Evolutionary conservation across 306 rosid species (phyloP).

Genomic region (Boehmeria nivea): DNA sequence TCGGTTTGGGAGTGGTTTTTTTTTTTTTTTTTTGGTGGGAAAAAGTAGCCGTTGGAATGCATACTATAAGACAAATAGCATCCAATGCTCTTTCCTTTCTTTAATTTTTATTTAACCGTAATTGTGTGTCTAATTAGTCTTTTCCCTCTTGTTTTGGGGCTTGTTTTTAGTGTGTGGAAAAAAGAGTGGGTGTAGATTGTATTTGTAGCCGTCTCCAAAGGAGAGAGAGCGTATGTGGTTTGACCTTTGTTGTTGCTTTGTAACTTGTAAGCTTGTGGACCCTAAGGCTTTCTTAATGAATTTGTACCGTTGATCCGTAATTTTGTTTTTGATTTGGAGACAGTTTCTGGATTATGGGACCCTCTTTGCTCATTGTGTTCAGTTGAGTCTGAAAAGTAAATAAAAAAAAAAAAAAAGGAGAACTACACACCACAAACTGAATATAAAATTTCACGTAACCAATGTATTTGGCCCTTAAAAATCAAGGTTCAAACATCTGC

Average conservation of each 20-base stretch:
- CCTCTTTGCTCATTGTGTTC: neutral
- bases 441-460: too few species aligned
- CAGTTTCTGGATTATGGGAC: neutral
- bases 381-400: too few species aligned
- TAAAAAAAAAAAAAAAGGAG: too few species aligned
- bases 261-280: too few species aligned
- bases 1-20: slow-evolving; percentile 13
- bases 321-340: neutral
- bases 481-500: neutral
- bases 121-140: neutral
- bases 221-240: slow-evolving; percentile 62
- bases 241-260: neutral
- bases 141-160: neutral
- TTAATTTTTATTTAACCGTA: slow-evolving; percentile 8
- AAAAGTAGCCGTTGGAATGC: slow-evolving; percentile 40
- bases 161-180: neutral
- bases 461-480: too few species aligned
- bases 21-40: neutral
- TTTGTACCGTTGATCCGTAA: slow-evolving; percentile 5
- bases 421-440: too few species aligned
- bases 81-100: slow-evolving; percentile 25
- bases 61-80: slow-evolving; percentile 15
- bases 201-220: slow-evolving; percentile 69
- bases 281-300: slow-evolving; percentile 20
- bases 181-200: slow-evolving; percentile 20